Evolutionary conservation across 306 rosid species (phyloP).

Genomic region (Styphnolobium japonicum): DNA sequence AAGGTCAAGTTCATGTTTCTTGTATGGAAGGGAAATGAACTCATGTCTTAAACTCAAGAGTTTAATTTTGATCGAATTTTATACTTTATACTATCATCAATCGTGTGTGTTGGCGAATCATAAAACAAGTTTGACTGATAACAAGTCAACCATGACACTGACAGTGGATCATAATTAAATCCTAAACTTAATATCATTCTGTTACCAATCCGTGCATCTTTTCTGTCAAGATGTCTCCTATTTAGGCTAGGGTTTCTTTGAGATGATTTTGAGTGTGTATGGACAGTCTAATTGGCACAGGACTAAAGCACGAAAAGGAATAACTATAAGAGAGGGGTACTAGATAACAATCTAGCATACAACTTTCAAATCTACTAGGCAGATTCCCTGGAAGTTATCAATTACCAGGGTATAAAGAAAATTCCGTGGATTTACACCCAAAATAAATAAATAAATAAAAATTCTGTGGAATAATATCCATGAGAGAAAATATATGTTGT

Average conservation of each 20-base stretch:
- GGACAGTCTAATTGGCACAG: not conserved
- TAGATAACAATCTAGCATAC: not conserved
- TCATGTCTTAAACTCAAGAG: not conserved
- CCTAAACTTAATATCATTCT: not conserved
- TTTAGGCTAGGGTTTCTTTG: not conserved
- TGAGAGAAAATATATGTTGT: not conserved
- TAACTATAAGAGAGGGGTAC: not conserved
- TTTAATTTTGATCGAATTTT: not conserved
- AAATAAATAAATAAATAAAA: too few species aligned
- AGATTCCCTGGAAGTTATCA: not conserved
- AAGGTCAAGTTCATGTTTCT: not conserved
- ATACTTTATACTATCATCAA: not conserved
- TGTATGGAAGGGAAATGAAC: not conserved
- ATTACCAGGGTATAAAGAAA: not conserved
- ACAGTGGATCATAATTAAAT: not conserved
- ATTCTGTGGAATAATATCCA: not conserved
- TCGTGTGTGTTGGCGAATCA: not conserved
- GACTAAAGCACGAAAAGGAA: not conserved
- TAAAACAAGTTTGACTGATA: constrained; percentile 5
- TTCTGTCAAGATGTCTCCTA: not conserved
- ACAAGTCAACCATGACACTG: too few species aligned
- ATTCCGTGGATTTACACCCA: too few species aligned
- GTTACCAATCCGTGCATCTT: not conserved
- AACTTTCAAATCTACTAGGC: not conserved
- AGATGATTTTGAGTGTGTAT: not conserved